phyloP scores from a whole-genome alignment of 2,329 filamentous ascomycete species.

The Botrytis tulipae region DNA sequence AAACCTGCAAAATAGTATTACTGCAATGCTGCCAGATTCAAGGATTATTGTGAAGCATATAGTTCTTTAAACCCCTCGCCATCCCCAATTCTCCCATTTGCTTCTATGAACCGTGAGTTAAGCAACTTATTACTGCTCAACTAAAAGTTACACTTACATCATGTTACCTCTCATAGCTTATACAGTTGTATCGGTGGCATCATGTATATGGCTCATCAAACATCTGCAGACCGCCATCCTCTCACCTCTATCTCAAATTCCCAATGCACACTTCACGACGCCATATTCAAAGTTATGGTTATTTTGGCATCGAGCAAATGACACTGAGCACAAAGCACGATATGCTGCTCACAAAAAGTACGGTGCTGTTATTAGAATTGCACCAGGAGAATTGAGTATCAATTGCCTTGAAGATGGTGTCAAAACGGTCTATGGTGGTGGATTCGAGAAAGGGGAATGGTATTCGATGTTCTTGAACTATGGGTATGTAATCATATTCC shows the following conservation, averaged over 20 bases:
- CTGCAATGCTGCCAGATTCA: neutral
- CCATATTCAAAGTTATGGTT: neutral
- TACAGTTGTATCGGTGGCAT: neutral
- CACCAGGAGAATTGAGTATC: neutral
- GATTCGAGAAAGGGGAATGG: neutral
- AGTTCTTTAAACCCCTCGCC: neutral
- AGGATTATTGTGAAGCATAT: neutral
- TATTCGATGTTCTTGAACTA: slow-evolving; percentile 6
- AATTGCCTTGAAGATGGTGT: slow-evolving; percentile 8
- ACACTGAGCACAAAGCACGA: neutral
- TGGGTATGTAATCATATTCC: neutral
- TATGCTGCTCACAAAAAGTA: neutral
- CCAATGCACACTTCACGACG: neutral
- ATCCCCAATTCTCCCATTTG: neutral
- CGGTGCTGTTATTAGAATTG: neutral
- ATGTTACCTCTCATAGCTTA: neutral
- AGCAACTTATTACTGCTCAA: neutral
- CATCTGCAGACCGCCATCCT: neutral
- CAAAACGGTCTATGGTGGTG: neutral
- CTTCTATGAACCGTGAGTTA: neutral
- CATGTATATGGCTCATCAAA: neutral
- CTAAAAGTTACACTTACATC: neutral
- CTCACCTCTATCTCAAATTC: neutral
- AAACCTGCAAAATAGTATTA: neutral
- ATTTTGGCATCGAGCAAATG: neutral